Evolutionary conservation across 345 rosid species (phyloP), one percentile per base, ranked within the genome.

Genomic region (Gossypium ekmanianum): DNA sequence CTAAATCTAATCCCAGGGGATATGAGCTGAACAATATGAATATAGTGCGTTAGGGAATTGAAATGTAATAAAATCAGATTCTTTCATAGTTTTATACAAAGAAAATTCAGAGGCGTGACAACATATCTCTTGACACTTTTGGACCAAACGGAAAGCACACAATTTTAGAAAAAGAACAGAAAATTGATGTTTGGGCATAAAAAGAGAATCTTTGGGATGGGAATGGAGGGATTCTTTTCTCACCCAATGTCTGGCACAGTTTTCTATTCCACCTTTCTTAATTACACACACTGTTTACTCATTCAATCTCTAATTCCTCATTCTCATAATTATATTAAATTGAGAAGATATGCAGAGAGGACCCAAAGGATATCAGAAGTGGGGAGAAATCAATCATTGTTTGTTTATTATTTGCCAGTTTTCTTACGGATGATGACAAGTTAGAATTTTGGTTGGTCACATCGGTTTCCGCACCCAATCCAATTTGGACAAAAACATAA

Each of bases 381-480:
- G 5, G 79, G 83, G 82, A 73, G 13, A 48, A 48, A 75, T 77
- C 83, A 80, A 81, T 82, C 74, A 84, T 82, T 84, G 83, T 71
- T 75, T 76, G 83, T 74, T 79, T 74, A 81, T 79, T 62, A 61
- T 77, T 79, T 81, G 62, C 65, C 52, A 48, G 61, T 56, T 16
- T 65, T 34, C 84, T 77, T 82, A 79, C 80, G 77, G 72, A 75
- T 14, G 76, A 79, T 79, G 81, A 79, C 83, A 77, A 76, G 79
- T 74, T 82, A 82, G 86, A 84, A 86, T 86, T 81, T 79, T 59
- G 76, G 89, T 82, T 74, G 74, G 83, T 62, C 57, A 61, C 82
- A 67, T 84, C 20, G 87, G 67, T 74, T 79, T 81, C 79, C 86
- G 79, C 86, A 82, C 83, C 83, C 84, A 61, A 14, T 77, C 83